Conservation (phyloP, 1,284 basidiomycete genomes). For the Ganoderma sinense region DNA sequence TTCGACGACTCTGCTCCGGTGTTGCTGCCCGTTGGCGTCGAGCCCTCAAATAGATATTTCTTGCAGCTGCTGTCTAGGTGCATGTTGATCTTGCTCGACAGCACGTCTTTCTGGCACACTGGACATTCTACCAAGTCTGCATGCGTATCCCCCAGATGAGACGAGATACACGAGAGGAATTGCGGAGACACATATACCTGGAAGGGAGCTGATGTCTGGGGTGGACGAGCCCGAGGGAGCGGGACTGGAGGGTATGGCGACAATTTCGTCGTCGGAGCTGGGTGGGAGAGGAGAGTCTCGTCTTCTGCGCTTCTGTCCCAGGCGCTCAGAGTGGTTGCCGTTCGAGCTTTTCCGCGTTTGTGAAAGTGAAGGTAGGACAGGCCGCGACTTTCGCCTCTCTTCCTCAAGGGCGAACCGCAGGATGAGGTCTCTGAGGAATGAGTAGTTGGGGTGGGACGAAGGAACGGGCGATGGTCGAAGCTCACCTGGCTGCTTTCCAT, state of each 20-base stretch:
- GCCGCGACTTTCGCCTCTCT: slow-evolving; percentile 14
- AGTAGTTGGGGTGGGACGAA: background rate
- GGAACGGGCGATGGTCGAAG: too few relatives aligned
- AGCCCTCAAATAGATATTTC: slow-evolving; percentile 27
- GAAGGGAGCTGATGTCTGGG: slow-evolving; percentile 21
- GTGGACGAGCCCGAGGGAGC: slow-evolving; percentile 25
- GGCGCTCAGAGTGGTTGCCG: slow-evolving; percentile 37
- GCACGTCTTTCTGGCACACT: slow-evolving; percentile 56
- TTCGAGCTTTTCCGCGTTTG: background rate
- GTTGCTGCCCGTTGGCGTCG: background rate
- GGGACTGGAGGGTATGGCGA: slow-evolving; percentile 23
- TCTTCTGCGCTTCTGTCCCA: slow-evolving; percentile 21
- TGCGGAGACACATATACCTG: slow-evolving; percentile 5
- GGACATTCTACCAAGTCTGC: slow-evolving; percentile 58
- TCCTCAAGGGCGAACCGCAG: slow-evolving; percentile 30
- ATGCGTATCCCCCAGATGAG: rapidly evolving
- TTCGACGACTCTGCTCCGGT: slow-evolving; percentile 20
- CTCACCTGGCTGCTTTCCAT: slow-evolving; percentile 73
- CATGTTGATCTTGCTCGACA: slow-evolving; percentile 55
- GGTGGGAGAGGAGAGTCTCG: slow-evolving; percentile 3
- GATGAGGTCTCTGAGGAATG: slow-evolving; percentile 17
- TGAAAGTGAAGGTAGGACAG: background rate
- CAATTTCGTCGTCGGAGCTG: slow-evolving; percentile 28
- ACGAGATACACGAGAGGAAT: too few relatives aligned
- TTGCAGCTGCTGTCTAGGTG: slow-evolving; percentile 69